Conservation (phyloP, 768 basidiomycete genomes). For the Clathrus columnatus region DNA sequence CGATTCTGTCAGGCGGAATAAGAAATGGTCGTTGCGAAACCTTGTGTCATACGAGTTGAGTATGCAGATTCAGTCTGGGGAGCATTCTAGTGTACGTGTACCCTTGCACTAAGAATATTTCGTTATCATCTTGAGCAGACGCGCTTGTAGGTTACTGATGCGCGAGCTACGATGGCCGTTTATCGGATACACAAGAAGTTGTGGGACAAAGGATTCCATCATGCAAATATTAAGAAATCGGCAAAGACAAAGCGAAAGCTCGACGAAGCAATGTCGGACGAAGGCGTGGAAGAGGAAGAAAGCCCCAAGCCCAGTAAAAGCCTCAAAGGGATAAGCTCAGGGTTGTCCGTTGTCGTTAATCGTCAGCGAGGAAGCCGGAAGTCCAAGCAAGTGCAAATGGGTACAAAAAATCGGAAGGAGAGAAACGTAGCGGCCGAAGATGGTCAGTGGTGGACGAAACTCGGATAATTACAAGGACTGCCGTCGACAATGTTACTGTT, state of each 20-base stretch:
- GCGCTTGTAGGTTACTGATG: conserved; percentile 68
- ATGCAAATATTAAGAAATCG: conserved; percentile 9
- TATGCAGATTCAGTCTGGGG: conserved; percentile 74
- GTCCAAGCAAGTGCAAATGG: background rate
- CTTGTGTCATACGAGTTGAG: conserved; percentile 75
- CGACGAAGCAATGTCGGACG: background rate
- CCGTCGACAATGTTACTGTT: too few species aligned
- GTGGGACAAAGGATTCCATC: conserved; percentile 62
- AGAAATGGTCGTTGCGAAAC: conserved; percentile 67
- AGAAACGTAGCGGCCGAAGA: background rate
- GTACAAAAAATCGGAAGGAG: conserved; percentile 2
- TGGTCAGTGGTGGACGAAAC: conserved; percentile 1
- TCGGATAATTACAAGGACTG: conserved; percentile 2
- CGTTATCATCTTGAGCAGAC: background rate
- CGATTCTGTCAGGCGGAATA: conserved; percentile 47
- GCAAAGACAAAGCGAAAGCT: conserved; percentile 7
- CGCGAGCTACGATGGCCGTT: conserved; percentile 91
- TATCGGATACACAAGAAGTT: conserved; percentile 73
- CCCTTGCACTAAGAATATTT: background rate
- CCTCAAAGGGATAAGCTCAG: conserved; percentile 56
- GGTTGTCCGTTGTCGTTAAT: conserved; percentile 43
- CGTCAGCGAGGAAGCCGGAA: conserved; percentile 15
- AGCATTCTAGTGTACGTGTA: conserved; percentile 77
- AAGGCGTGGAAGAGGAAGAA: background rate
- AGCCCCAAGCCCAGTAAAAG: conserved; percentile 11